phyloP scores from a whole-genome alignment of 148 eudicot genomes.

The Polygonum aviculare region DNA sequence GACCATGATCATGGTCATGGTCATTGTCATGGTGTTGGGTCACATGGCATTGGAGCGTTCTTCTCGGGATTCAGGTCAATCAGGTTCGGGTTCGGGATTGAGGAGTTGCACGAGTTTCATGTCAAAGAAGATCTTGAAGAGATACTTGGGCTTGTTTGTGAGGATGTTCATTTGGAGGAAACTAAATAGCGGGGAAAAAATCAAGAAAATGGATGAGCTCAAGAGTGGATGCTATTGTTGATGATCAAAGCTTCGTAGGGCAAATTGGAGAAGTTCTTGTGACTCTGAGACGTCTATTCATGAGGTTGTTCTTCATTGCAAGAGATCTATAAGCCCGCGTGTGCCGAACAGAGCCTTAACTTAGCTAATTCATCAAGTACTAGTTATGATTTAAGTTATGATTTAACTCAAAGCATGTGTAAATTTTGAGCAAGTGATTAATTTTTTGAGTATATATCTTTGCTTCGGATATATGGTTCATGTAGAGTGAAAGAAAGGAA shows the following conservation, averaged over 20 bases:
- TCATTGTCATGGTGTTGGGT: background rate
- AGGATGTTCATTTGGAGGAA: slow-evolving; percentile 38
- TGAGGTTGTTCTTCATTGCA: slow-evolving; percentile 95
- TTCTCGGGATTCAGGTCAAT: slow-evolving; percentile 15
- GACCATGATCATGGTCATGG: slow-evolving; percentile 12
- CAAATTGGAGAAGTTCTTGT: slow-evolving; percentile 57
- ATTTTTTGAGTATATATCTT: background rate
- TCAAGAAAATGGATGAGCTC: slow-evolving; percentile 49
- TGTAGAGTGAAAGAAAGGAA: background rate
- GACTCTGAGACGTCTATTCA: slow-evolving; percentile 82
- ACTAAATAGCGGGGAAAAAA: slow-evolving; percentile 24
- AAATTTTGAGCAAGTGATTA: background rate
- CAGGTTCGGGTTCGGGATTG: background rate
- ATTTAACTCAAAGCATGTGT: background rate
- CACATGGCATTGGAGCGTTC: slow-evolving; percentile 19
- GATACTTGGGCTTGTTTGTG: slow-evolving; percentile 35
- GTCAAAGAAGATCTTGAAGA: slow-evolving; percentile 44
- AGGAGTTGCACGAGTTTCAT: slow-evolving; percentile 46
- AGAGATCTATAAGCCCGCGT: slow-evolving; percentile 33
- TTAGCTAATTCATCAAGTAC: background rate
- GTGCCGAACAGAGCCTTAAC: background rate
- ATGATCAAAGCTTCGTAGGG: slow-evolving; percentile 17
- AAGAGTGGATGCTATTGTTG: background rate
- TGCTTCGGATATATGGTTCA: background rate
- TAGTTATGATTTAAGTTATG: no score